Base-by-base conservation (phyloP, 2,329 filamentous ascomycete species). In the Fusarium mexicanum region DNA sequence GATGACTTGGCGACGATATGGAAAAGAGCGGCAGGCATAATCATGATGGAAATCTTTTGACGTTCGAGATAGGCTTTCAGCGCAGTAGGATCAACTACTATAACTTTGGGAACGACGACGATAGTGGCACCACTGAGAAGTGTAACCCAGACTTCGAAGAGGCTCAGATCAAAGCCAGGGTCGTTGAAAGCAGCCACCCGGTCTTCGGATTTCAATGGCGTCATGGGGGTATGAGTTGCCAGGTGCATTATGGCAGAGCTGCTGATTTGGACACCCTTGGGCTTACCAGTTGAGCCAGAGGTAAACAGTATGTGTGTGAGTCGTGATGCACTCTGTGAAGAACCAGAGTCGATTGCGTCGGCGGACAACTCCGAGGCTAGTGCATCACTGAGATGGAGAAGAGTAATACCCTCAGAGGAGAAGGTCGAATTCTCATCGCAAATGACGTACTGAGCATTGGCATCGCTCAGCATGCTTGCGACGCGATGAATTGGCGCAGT, bases 111-210 rank as follows among this genome's bases (percentile, higher is more conserved):
- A 2, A 62, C 6, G 3, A 62, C 24, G 16, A 57, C 12, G 18
- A 62, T 46, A 31, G 60, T 62, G 17, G 60, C 60, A 24, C 48
- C 60, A 8, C 38, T 62, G 38, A 62, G 17, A 4, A 57, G 60
- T 18, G 60, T 57, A 4, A 62, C 40, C 60, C 60, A 62, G 17
- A 62, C 20, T 38, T 62, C 60, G 24, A 57, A 62, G 10, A 62
- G 50, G 29, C 50, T 62, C 24, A 62, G 29, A 8, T 62, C 60
- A 22, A 62, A 62, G 8, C 60, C 50, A 37, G 50, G 60, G 40
- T 62, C 60, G 4, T 57, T 62, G 31, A 62, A 62, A 38, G 48
- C 31, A 44, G 48, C 50, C 31, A 62, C 50, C 7, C 48, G 60
- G 31, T 57, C 60, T 17, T 18, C 0, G 2, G 24, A 7, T 9